Conservation (phyloP, 208 protist genomes). For the Angomonas deanei region DNA sequence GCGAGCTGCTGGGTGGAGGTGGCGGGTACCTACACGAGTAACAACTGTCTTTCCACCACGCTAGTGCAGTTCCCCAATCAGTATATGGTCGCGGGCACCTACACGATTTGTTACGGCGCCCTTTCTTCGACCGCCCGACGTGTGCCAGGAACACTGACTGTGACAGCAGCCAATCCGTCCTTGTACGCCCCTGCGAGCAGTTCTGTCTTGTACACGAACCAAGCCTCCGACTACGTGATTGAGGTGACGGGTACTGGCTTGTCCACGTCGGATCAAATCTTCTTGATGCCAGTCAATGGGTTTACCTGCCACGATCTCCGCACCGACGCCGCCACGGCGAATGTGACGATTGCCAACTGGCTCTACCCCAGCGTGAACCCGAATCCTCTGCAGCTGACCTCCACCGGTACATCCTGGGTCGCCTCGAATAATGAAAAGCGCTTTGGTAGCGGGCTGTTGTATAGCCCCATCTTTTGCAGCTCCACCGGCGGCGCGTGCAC, state of each 20-base stretch:
- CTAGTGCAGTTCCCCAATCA: conserved; percentile 61
- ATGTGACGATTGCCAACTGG: conserved; percentile 50
- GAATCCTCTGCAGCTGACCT: conserved; percentile 34
- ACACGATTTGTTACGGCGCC: conserved; percentile 78
- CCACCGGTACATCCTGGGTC: conserved; percentile 53
- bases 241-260: conserved; percentile 62
- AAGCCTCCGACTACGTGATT: conserved; percentile 54
- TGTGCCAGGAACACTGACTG: conserved; percentile 51
- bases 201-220: conserved; percentile 65
- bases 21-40: conserved; percentile 43
- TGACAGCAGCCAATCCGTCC: conserved; percentile 59
- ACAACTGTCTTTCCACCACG: conserved; percentile 46
- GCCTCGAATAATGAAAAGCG: conserved; percentile 51
- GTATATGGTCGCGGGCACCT: conserved; percentile 53
- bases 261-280: conserved; percentile 36
- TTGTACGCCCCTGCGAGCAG: conserved; percentile 21
- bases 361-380: conserved; percentile 59
- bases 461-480: conserved; percentile 48
- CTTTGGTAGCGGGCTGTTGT: conserved; percentile 62
- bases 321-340: conserved; percentile 37
- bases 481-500: conserved; percentile 29
- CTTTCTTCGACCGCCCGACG: conserved; percentile 30
- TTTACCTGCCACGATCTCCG: conserved; percentile 84
- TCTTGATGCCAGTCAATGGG: conserved; percentile 62
- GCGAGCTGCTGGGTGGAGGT: conserved; percentile 66